These are phyloP conservation scores for Phytophthora pistaciae DNA, from an alignment of 352 stramenopile genomes.

Conservation along the genomic window DNA sequence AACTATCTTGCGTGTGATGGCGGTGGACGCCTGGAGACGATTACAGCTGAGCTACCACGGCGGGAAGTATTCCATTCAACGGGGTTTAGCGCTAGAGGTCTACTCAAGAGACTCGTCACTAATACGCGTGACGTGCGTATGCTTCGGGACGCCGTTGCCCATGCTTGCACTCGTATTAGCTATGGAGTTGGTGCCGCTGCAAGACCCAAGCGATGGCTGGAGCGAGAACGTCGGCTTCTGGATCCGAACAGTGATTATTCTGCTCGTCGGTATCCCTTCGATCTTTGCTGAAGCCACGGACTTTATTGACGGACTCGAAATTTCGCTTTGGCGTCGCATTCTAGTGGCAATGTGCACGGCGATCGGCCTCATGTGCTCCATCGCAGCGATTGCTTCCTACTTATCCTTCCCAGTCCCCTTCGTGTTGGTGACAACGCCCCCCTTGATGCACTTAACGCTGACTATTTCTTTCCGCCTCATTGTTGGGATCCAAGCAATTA, in stretches of 20 bases:
- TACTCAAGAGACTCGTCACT: not conserved
- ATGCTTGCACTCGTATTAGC: not conserved
- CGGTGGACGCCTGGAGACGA: not conserved
- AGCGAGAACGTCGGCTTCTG: not conserved
- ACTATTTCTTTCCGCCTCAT: not conserved
- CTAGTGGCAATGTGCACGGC: not conserved
- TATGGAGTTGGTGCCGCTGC: not conserved
- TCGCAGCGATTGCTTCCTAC: not conserved
- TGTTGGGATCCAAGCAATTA: not conserved
- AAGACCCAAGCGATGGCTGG: slow-evolving; percentile 1
- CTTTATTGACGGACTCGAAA: not conserved
- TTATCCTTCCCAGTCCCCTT: not conserved
- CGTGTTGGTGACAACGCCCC: not conserved
- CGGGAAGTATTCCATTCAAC: slow-evolving; percentile 4
- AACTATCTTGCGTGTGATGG: not conserved
- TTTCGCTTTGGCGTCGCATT: not conserved
- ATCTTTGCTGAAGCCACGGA: not conserved
- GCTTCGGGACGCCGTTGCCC: not conserved
- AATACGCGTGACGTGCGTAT: not conserved
- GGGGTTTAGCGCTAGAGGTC: slow-evolving; percentile 8
- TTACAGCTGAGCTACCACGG: slow-evolving; percentile 9
- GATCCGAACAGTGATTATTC: not conserved
- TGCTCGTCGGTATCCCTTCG: not conserved
- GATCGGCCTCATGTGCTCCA: not conserved
- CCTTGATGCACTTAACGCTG: not conserved